Evolutionary conservation across 768 basidiomycete genomes (phyloP).

Genomic region (Leucocoprinus birnbaumii): DNA sequence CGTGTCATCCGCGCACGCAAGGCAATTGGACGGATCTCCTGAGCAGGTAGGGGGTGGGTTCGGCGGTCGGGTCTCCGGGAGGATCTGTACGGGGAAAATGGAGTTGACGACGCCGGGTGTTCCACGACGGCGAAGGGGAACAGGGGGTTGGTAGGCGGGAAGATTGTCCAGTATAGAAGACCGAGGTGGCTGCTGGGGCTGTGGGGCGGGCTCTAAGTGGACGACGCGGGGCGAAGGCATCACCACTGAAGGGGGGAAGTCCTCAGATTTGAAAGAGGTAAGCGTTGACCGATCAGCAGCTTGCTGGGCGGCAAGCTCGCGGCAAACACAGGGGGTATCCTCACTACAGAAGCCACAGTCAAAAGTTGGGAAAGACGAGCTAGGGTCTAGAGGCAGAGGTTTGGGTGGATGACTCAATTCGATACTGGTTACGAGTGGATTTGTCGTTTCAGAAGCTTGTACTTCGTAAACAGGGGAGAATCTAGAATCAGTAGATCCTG

Average conservation of each 20-base stretch:
- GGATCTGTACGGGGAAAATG: constrained; percentile 51
- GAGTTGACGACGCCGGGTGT: constrained; percentile 36
- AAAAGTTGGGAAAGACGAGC: constrained; percentile 40
- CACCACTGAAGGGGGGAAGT: constrained; percentile 15
- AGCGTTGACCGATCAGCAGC: constrained; percentile 21
- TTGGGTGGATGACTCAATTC: constrained; percentile 27
- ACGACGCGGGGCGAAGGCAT: constrained; percentile 8
- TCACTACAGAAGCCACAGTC: constrained; percentile 78
- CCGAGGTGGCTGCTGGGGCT: constrained; percentile 13
- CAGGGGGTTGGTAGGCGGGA: constrained; percentile 76
- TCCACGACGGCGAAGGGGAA: constrained; percentile 69
- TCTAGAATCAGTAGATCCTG: constrained; percentile 19
- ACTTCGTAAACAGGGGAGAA: constrained; percentile 11
- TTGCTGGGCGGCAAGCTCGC: constrained; percentile 57
- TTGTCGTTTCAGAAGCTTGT: constrained; percentile 31
- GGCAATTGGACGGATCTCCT: constrained; percentile 84
- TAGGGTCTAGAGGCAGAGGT: constrained; percentile 19
- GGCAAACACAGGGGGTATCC: constrained; percentile 72
- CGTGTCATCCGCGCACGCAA: constrained; percentile 80
- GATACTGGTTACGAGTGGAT: constrained; percentile 28
- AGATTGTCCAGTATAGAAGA: constrained; percentile 74
- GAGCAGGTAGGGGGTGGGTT: constrained; percentile 49
- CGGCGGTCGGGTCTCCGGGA: constrained; percentile 13
- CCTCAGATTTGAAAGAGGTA: constrained; percentile 21
- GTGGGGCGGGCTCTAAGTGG: constrained; percentile 15